Evolutionary conservation across 345 rosid species (phyloP).

Genomic region (Reutealis trisperma): DNA sequence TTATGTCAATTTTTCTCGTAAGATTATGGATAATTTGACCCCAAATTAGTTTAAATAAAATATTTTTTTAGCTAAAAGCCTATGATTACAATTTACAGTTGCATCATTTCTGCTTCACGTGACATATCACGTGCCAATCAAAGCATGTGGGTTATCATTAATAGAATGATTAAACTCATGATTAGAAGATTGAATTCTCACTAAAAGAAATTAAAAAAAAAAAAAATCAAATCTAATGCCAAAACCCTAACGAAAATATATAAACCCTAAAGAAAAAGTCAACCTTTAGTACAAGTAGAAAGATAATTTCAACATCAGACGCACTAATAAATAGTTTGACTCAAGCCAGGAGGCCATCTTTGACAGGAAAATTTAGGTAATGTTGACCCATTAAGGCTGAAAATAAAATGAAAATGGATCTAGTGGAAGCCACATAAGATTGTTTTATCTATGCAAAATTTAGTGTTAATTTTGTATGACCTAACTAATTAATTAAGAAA

Average conservation of each 20-base stretch:
- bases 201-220: not conserved
- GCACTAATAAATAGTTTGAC: constrained; percentile 19
- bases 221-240: not conserved
- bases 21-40: not conserved
- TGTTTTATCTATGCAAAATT: no score
- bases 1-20: not conserved
- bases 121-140: not conserved
- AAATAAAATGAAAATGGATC: not conserved
- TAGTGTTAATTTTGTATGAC: constrained; percentile 5
- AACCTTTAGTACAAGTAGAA: not conserved
- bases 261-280: constrained; percentile 24
- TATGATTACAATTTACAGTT: no score
- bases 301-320: constrained; percentile 5
- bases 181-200: not conserved
- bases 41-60: not conserved
- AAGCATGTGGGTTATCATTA: not conserved
- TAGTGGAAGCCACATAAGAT: constrained; percentile 30
- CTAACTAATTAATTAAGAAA: constrained; percentile 24
- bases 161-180: not conserved
- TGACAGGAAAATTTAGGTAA: constrained; percentile 7
- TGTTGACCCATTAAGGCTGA: not conserved
- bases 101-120: not conserved
- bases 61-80: no score
- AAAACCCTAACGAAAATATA: constrained; percentile 21
- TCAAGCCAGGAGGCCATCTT: constrained; percentile 18